Percentiles rank a stretch among this genome's conserved stretches.
Conservation (phyloP, 805 yeast species). For the Ogataea ganodermae region DNA sequence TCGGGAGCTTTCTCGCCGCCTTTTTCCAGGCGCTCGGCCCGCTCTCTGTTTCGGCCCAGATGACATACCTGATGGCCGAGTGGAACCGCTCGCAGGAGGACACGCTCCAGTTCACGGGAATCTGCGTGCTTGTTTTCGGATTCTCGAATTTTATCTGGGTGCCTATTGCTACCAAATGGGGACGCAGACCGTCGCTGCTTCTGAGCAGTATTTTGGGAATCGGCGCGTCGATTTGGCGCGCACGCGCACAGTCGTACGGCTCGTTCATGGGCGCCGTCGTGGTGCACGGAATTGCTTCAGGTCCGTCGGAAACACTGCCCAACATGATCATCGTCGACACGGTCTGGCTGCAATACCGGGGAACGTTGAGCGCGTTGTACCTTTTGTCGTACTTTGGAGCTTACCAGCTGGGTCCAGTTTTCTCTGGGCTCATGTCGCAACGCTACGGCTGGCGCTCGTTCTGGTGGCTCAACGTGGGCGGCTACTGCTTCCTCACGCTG, state of each 20-base stretch:
- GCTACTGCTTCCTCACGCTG: slow-evolving; percentile 17
- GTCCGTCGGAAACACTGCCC: slow-evolving; percentile 22
- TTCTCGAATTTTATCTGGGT: slow-evolving; percentile 23
- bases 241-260: slow-evolving; percentile 18
- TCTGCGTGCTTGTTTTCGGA: slow-evolving; percentile 20
- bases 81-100: slow-evolving; percentile 18
- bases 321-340: slow-evolving; percentile 22
- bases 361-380: slow-evolving; percentile 18
- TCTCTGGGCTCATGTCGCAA: slow-evolving; percentile 20
- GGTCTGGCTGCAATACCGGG: slow-evolving; percentile 19
- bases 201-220: slow-evolving; percentile 18
- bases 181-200: slow-evolving; percentile 18
- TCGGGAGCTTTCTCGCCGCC: slow-evolving; percentile 12
- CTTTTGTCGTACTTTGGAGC: slow-evolving; percentile 20
- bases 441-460: slow-evolving; percentile 22
- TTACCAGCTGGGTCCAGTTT: slow-evolving; percentile 20
- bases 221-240: slow-evolving; percentile 22
- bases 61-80: slow-evolving; percentile 17
- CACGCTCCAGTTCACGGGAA: slow-evolving; percentile 19
- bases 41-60: slow-evolving; percentile 18
- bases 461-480: slow-evolving; percentile 22
- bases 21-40: slow-evolving; percentile 22
- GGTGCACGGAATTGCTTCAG: slow-evolving; percentile 22
- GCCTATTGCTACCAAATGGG: slow-evolving; percentile 19
- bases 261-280: slow-evolving; percentile 22